Evolutionary conservation across 2,329 filamentous ascomycete species (phyloP).

Genomic region (Exophiala sideris): DNA sequence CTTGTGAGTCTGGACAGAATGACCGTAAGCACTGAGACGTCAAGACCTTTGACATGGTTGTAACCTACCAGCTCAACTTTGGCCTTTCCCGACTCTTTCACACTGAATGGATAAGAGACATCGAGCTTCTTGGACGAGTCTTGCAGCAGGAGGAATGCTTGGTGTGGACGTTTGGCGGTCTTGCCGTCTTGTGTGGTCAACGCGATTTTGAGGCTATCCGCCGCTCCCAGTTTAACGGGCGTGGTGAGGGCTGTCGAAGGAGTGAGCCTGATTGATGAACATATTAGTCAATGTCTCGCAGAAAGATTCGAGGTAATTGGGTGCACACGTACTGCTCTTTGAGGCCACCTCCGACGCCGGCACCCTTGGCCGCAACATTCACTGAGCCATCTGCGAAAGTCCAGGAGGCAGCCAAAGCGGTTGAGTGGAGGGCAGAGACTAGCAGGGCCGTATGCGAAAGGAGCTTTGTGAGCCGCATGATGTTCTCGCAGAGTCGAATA

Average conservation of each 20-base stretch:
- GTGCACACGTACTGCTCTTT: conserved; percentile 53
- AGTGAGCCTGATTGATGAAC: conserved; percentile 50
- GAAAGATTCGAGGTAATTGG: neutral
- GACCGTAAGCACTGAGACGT: neutral
- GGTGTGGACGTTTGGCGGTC: conserved; percentile 80
- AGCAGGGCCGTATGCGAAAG: conserved; percentile 17
- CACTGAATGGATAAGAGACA: conserved; percentile 75
- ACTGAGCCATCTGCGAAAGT: conserved; percentile 63
- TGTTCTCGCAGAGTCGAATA: neutral
- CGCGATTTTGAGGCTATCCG: conserved; percentile 75
- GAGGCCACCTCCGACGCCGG: conserved; percentile 49
- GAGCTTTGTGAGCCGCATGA: conserved; percentile 19
- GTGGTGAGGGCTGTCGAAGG: conserved; percentile 60
- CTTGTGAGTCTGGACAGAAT: conserved; percentile 66
- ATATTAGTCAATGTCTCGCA: neutral
- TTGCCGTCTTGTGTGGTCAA: conserved; percentile 77
- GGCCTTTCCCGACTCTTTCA: conserved; percentile 86
- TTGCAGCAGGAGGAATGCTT: conserved; percentile 82
- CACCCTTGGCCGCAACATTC: conserved; percentile 57
- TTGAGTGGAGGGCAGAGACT: conserved; percentile 8
- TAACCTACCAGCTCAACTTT: conserved; percentile 74
- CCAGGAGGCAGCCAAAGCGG: conserved; percentile 53
- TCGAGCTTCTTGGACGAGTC: conserved; percentile 75
- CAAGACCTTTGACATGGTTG: neutral
- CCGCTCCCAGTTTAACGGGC: conserved; percentile 61